Evolutionary conservation across 345 rosid genomes (phyloP), one percentile per base, ranked within the genome.

Genomic region (Gossypium bickii): DNA sequence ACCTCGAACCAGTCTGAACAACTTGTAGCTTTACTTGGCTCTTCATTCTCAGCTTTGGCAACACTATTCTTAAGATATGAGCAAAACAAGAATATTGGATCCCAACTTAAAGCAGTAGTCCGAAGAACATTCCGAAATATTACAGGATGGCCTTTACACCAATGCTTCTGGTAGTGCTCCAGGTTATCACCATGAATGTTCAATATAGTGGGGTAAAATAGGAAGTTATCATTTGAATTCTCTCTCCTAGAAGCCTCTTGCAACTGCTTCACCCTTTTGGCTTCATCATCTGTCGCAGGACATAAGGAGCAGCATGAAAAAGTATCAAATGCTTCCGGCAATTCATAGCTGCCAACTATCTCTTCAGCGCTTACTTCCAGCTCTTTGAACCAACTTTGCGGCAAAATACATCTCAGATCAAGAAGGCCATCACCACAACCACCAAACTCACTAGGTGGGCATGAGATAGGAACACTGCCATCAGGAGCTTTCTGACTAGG

Each of bases 1-100:
- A 95, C 99, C 97, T 95, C 97, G 62, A 91, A 95, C 96, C 97
- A 90, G 79, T 95, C 98, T 73, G 84, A 82, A 80, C 79, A 78
- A 75, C 81, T 75, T 6, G 74, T 74, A 67, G 79, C 80, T 77
- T 77, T 76, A 6, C 68, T 52, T 45, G 66, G 60, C 78, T 74
- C 82, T 27, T 83, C 83, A 60, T 82, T 70, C 70, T 81, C 83
- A 71, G 82, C 74, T 71, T 75, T 87, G 76, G 83, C 72, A 76
- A 80, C 74, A 77, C 75, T 84, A 73, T 80, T 87, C 80, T 81
- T 86, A 70, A 95, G 97, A 87, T 91, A 89, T 71, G 88, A 78
- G 81, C 92, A 93, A 83, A 93, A 93, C 97, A 95, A 82, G 79
- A 83, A 83, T 52, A 95, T 47, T 20, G 98, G 97, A 82, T 91